phyloP scores from a whole-genome alignment of 768 basidiomycete species.

The Austroboletus eburneus region DNA sequence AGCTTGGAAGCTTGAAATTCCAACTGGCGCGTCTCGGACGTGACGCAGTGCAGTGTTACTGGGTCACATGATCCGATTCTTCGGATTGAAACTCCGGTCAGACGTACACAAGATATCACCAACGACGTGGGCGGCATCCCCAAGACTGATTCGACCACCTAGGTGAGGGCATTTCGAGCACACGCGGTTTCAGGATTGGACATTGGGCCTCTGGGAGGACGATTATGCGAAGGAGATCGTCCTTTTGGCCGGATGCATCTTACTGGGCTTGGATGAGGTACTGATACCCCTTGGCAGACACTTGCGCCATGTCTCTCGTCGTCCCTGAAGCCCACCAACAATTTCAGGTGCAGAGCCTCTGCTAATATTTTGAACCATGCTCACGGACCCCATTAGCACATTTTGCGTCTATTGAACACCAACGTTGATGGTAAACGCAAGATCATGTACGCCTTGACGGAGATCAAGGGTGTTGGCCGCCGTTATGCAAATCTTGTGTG shows the following conservation, averaged over 20 bases:
- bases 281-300: conserved; percentile 16
- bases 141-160: conserved; percentile 14
- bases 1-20: conserved; percentile 11
- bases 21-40: conserved; percentile 17
- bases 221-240: not conserved
- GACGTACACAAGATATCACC: not conserved
- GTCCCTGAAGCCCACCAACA: conserved; percentile 93
- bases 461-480: conserved; percentile 99
- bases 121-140: conserved; percentile 15
- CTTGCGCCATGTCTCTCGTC: conserved; percentile 84
- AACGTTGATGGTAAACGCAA: conserved; percentile 99
- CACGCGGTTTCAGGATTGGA: not conserved
- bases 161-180: conserved; percentile 23
- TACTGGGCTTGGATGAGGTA: conserved; percentile 4
- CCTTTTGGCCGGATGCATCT: conserved; percentile 19
- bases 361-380: not conserved
- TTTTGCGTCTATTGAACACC: conserved; percentile 98
- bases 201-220: not conserved
- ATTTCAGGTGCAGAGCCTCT: conserved; percentile 66
- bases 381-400: conserved; percentile 54
- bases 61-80: conserved; percentile 19
- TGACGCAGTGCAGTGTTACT: conserved; percentile 13
- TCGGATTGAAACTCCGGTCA: conserved; percentile 29
- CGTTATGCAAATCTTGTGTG: conserved; percentile 98
- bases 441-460: conserved; percentile 98